Conservation (phyloP, 1,284 basidiomycete species). For the Thecaphora frezii region DNA sequence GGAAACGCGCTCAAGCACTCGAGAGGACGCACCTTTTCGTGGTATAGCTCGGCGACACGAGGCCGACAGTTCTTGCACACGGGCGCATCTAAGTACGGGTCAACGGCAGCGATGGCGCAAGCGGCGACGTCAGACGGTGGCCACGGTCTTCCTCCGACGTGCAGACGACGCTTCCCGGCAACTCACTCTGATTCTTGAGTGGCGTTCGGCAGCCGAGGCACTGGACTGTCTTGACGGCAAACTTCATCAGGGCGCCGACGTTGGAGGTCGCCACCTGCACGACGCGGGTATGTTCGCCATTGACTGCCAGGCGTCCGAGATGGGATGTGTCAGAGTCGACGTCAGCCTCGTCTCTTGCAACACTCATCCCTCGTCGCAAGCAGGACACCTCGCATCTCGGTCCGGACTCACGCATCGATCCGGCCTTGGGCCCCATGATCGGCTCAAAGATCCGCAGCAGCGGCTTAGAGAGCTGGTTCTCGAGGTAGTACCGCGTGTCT, state of each 20-base stretch:
- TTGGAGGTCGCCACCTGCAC: slow-evolving; percentile 56
- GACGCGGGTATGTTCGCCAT: slow-evolving; percentile 55
- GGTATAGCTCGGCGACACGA: slow-evolving; percentile 51
- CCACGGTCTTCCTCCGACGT: too few species aligned
- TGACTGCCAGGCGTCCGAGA: slow-evolving; percentile 13
- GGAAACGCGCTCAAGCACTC: not conserved
- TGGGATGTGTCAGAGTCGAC: not conserved
- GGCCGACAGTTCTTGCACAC: slow-evolving; percentile 56
- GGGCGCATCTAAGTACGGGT: slow-evolving; percentile 29
- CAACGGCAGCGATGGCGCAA: not conserved
- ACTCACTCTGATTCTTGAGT: slow-evolving; percentile 39
- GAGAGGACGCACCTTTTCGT: slow-evolving; percentile 35
- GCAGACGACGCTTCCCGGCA: too few species aligned
- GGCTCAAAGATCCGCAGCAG: slow-evolving; percentile 59
- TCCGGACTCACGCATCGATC: slow-evolving; percentile 39
- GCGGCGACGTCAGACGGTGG: too few species aligned
- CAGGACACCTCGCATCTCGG: too few species aligned
- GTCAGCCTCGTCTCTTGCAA: too few species aligned
- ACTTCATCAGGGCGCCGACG: slow-evolving; percentile 58
- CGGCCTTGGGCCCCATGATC: slow-evolving; percentile 52
- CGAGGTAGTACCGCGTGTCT: slow-evolving; percentile 59
- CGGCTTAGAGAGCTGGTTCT: slow-evolving; percentile 57
- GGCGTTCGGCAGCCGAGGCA: slow-evolving; percentile 58
- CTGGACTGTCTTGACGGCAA: slow-evolving; percentile 56
- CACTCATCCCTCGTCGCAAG: too few species aligned